Base-by-base conservation (phyloP, 805 yeast genomes). In the Starmerella bacillaris region DNA sequence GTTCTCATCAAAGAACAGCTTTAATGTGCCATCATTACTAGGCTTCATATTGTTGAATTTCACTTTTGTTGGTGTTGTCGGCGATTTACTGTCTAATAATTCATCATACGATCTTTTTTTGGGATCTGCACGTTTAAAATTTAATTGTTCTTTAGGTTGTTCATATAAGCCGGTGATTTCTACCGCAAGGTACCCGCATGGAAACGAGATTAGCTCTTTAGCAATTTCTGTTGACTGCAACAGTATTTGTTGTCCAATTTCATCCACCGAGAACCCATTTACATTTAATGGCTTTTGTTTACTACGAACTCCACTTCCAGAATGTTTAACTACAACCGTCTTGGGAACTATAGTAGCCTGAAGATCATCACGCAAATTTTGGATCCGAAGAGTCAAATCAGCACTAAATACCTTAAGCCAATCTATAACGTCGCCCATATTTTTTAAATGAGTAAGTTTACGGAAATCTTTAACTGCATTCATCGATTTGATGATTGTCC, bases 381-480 rank as follows among this genome's bases (percentile, higher is more conserved):
- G 60, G 4, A 84, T 53, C 36, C 98, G 54, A 33, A 73, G 71
- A 20, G 67, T 57, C 21, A 86, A 55, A 47, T 86, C 98, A 0
- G 83, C 84, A 2, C 78, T 65, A 58, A 74, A 84, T 0, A 86
- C 92, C 26, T 64, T 70, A 5, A 86, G 57, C 98, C 98, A 86
- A 16, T 70, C 72, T 4, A 60, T 43, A 17, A 78, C 68, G 45
- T 79, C 93, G 2, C 58, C 59, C 5, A 64, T 41, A 2, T 63
- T 61, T 3, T 54, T 55, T 2, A 84, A 71, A 0, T 71, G 59
- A 8, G 14, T 18, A 1, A 61, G 60, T 0, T 69, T 66, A 33
- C 74, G 56, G 53, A 86, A 74, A 50, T 83, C 80, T 51, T 89
- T 89, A 33, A 74, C 73, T 0, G 94, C 76, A 56, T 74, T 73